Evolutionary conservation across 495 filamentous ascomycete species (phyloP), one percentile per base, ranked within the genome.

Genomic region (Polyplosphaeria fusca): DNA sequence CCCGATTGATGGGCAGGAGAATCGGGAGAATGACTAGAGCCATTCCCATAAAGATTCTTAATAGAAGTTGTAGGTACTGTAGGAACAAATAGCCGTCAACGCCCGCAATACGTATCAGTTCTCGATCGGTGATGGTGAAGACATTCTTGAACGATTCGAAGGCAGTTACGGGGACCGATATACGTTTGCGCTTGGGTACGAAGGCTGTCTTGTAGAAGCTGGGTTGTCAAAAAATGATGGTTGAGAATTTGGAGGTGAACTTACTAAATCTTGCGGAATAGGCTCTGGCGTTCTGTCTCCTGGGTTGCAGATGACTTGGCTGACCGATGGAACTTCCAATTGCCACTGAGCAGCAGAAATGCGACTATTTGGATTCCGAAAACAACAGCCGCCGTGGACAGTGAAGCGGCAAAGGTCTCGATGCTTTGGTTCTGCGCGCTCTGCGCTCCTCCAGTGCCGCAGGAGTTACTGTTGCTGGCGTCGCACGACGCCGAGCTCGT

Each of bases 31-130:
- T 83, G 25, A 95, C 67, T 18, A 86, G 42, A 20, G 86, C 87
- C 50, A 95, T 76, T 5, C 91, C 87, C 18, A 93, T 69, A 65
- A 97, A 97, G 56, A 96, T 92, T 66, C 94, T 86, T 32, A 98
- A 79, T 2, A 98, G 81, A 69, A 95, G 93, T 51, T 92, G 88
- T 14, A 98, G 78, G 68, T 95, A 98, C 49, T 94, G 88, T 1
- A 98, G 78, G 73, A 97, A 98, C 72, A 98, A 95, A 75, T 96
- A 98, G 64, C 94, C 92, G 71, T 98, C 93, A 35, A 98, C 80
- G 4, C 93, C 93, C 70, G 62, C 62, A 19, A 61, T 38, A 41
- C 62, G 62, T 18, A 65, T 58, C 16, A 65, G 56, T 37, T 60
- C 52, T 4, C 52, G 45, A 35, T 60, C 52, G 46, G 39, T 60